These are phyloP conservation scores for Dioscorea cayenensis DNA, from an alignment of 116 monocot genomes.

Conservation along the genomic window DNA sequence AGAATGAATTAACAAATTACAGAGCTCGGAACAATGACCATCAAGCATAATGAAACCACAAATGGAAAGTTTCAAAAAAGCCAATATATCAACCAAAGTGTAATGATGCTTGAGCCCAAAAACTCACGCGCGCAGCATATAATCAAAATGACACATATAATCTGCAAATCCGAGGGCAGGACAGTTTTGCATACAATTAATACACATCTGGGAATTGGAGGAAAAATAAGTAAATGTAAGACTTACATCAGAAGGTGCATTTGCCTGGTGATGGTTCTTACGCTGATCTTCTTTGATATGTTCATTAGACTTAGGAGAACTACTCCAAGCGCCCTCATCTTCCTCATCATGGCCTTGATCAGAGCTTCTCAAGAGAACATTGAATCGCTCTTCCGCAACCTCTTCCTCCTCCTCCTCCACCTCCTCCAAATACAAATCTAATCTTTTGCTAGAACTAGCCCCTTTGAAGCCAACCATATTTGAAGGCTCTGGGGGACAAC, in stretches of 20 bases:
- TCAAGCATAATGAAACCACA: no score
- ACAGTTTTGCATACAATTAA: background rate
- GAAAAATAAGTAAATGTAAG: background rate
- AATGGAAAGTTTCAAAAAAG: no score
- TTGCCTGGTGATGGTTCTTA: background rate
- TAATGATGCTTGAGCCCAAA: no score
- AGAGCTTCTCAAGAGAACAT: background rate
- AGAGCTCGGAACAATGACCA: no score
- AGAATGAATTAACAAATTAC: background rate
- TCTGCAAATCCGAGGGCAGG: background rate
- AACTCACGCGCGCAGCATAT: background rate
- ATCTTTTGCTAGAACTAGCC: background rate
- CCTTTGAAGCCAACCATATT: background rate
- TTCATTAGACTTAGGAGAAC: background rate
- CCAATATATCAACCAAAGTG: no score
- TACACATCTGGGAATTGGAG: background rate
- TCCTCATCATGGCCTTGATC: background rate
- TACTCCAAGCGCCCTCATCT: constrained; percentile 4
- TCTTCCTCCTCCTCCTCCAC: background rate
- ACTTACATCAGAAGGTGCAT: background rate
- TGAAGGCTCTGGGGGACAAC: background rate
- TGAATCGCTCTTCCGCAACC: background rate
- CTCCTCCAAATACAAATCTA: background rate
- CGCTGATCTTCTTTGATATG: background rate
- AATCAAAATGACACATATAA: background rate